These are phyloP conservation scores for Aeminium ludgeri DNA, from an alignment of 495 filamentous ascomycete genomes.

Conservation along the genomic window DNA sequence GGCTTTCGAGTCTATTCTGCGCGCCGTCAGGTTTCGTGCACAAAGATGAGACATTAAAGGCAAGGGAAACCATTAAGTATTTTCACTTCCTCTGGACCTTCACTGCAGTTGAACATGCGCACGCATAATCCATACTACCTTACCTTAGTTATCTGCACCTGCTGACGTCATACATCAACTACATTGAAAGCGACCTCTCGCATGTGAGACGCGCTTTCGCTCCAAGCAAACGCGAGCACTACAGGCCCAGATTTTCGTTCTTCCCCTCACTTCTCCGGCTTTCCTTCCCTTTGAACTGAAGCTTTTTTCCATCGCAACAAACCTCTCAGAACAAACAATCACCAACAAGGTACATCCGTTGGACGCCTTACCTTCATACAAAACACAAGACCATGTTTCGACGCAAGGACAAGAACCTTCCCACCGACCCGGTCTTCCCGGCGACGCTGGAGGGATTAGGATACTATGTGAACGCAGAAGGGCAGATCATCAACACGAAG, in stretches of 20 bases:
- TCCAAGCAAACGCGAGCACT: too few relatives aligned
- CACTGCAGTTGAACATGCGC: too few relatives aligned
- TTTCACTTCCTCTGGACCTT: background rate
- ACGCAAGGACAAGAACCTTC: constrained; percentile 44
- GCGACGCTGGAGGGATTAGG: constrained; percentile 48
- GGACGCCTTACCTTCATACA: background rate
- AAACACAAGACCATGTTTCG: constrained; percentile 35
- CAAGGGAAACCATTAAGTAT: too few relatives aligned
- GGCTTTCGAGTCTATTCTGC: too few relatives aligned
- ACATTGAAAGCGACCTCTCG: background rate
- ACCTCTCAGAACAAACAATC: background rate
- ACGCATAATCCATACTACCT: too few relatives aligned
- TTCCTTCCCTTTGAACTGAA: too few relatives aligned
- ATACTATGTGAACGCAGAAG: constrained; percentile 39
- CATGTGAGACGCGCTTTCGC: background rate
- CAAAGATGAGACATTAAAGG: too few relatives aligned
- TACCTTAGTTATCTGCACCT: too few relatives aligned
- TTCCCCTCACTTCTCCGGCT: too few relatives aligned
- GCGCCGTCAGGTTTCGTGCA: too few relatives aligned
- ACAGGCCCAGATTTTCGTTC: too few relatives aligned
- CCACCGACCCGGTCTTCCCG: constrained; percentile 49
- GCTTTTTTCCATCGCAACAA: background rate
- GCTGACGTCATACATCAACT: background rate
- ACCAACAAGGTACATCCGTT: background rate
- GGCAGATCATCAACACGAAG: constrained; percentile 43